Conservation (phyloP, 108 stramenopile genomes). For the Nannochloropsis salina region DNA sequence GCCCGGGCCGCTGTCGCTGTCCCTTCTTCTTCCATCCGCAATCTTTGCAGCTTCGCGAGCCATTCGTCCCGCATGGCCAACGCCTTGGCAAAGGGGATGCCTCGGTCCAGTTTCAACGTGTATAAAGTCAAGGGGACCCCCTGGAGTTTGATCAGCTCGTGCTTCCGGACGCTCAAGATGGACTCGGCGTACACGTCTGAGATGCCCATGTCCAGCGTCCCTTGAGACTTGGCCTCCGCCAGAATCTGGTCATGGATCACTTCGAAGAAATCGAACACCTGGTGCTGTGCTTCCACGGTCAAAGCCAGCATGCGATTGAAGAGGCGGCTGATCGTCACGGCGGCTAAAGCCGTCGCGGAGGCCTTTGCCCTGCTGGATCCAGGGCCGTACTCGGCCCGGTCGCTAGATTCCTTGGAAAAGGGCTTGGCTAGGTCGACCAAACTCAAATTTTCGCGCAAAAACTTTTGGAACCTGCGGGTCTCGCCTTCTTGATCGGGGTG, state of each 20-base stretch:
- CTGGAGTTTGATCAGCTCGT: background rate
- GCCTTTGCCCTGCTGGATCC: background rate
- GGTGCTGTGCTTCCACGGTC: background rate
- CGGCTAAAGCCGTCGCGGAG: background rate
- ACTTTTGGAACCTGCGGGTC: background rate
- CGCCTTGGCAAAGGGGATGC: background rate
- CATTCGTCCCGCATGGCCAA: background rate
- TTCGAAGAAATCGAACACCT: constrained; percentile 11
- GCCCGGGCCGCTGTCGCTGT: background rate
- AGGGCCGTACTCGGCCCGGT: background rate
- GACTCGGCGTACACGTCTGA: background rate
- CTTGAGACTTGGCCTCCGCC: background rate
- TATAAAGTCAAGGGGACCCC: background rate
- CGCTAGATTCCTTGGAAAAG: background rate
- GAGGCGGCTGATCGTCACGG: background rate
- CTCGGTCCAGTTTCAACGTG: background rate
- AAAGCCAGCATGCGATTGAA: background rate
- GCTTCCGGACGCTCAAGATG: background rate
- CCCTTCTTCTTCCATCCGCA: background rate
- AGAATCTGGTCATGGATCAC: background rate
- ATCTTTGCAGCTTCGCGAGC: background rate
- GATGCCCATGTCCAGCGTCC: background rate
- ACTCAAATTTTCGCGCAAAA: background rate
- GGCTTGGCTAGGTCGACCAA: constrained; percentile 5
- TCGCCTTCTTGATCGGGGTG: background rate